These are phyloP conservation scores for Dicorynia guianensis DNA, from an alignment of 306 rosid species.

Conservation along the genomic window DNA sequence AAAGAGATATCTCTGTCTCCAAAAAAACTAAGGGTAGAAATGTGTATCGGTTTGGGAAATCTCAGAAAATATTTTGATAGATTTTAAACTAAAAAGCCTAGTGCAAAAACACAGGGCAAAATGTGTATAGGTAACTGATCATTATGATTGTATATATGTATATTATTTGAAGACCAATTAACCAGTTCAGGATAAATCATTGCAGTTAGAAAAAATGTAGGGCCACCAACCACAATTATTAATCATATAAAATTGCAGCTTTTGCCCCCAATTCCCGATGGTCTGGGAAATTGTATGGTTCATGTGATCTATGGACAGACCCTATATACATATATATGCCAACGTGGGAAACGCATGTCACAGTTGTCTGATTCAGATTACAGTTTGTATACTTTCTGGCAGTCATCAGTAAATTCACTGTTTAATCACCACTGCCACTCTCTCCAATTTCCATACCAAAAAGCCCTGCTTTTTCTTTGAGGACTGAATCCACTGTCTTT, in stretches of 20 bases:
- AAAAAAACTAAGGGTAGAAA: too few species aligned
- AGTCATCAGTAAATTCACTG: not conserved
- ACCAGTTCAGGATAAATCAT: not conserved
- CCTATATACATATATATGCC: slow-evolving; percentile 8
- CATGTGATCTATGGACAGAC: not conserved
- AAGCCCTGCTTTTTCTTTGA: not conserved
- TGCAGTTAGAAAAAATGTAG: slow-evolving; percentile 13
- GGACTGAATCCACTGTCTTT: not conserved
- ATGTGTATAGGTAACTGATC: too few species aligned
- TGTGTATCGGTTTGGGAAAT: too few species aligned
- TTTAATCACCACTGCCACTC: too few species aligned
- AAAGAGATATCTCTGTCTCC: too few species aligned
- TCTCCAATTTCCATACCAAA: not conserved
- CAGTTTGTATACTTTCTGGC: not conserved
- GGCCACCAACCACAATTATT: slow-evolving; percentile 28
- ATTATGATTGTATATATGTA: too few species aligned
- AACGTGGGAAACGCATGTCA: slow-evolving; percentile 1
- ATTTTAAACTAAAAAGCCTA: too few species aligned
- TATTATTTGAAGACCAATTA: too few species aligned
- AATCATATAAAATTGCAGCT: not conserved
- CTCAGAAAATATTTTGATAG: too few species aligned
- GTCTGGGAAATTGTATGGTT: not conserved
- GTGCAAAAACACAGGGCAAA: too few species aligned
- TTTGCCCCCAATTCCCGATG: not conserved
- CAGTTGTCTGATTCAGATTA: not conserved